Conservation (phyloP, 495 filamentous ascomycete genomes). For the Podospora pseudoanserina region DNA sequence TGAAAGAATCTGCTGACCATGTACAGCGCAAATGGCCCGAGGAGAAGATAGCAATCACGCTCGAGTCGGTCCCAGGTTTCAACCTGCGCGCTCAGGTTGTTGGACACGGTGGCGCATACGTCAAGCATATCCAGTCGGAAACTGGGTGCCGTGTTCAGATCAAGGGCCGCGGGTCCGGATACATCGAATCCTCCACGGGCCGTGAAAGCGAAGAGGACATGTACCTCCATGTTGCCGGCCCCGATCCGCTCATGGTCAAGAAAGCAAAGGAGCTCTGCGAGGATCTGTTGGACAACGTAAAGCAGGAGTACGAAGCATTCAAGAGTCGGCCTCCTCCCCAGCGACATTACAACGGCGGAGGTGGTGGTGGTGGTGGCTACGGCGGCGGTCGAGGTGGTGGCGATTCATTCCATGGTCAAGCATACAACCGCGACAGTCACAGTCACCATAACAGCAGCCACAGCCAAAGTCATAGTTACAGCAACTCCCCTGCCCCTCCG, state of each 20-base stretch:
- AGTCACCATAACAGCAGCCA: conserved; percentile 36
- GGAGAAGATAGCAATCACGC: conserved; percentile 82
- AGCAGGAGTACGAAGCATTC: conserved; percentile 80
- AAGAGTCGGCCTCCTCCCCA: conserved; percentile 74
- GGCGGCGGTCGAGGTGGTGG: conserved; percentile 36
- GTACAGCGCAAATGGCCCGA: conserved; percentile 95
- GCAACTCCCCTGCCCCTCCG: conserved; percentile 34
- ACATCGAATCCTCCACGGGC: conserved; percentile 77
- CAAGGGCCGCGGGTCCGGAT: conserved; percentile 95
- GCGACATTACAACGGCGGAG: conserved; percentile 47
- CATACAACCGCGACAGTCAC: conserved; percentile 38
- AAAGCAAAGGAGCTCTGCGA: conserved; percentile 83
- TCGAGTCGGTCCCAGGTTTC: conserved; percentile 92
- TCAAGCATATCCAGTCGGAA: conserved; percentile 95
- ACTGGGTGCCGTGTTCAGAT: conserved; percentile 95
- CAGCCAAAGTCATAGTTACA: conserved; percentile 30
- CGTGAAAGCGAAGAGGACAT: conserved; percentile 91
- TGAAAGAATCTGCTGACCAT: conserved; percentile 32
- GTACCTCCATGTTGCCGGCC: conserved; percentile 92
- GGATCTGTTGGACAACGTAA: conserved; percentile 79
- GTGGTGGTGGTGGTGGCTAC: conserved; percentile 29
- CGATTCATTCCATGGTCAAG: conserved; percentile 36
- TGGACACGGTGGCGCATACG: conserved; percentile 85
- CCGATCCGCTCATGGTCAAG: conserved; percentile 80
- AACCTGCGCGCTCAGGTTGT: conserved; percentile 95